phyloP scores from a whole-genome alignment of 2,329 filamentous ascomycete genomes.

The Ilyonectria destructans region DNA sequence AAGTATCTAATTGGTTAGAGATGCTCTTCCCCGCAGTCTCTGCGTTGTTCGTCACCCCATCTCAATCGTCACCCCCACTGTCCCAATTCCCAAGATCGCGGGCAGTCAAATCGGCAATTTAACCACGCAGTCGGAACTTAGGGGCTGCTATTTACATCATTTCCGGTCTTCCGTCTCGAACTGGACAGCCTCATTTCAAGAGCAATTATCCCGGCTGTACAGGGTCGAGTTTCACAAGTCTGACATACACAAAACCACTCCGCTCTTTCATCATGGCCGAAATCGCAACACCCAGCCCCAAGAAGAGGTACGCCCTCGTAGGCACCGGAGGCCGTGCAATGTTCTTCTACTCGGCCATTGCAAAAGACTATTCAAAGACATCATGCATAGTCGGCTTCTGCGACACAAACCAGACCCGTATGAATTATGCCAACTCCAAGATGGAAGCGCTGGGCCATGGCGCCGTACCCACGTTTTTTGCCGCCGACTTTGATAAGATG shows the following conservation, averaged over 20 bases:
- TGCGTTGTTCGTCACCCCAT: no score
- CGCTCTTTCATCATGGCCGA: conserved; percentile 29
- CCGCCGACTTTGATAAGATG: conserved; percentile 72
- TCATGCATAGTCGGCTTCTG: conserved; percentile 71
- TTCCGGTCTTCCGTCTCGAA: no score
- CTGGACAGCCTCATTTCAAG: no score
- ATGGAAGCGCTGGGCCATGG: conserved; percentile 64
- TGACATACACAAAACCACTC: neutral
- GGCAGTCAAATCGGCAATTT: no score
- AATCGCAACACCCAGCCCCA: conserved; percentile 22
- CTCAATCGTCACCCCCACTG: no score
- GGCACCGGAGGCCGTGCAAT: conserved; percentile 73
- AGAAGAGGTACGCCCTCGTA: conserved; percentile 69
- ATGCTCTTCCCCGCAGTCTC: no score
- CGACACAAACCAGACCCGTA: conserved; percentile 74
- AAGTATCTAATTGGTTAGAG: no score
- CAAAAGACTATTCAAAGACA: conserved; percentile 65
- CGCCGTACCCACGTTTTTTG: conserved; percentile 69
- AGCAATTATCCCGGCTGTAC: neutral
- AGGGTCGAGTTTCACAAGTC: neutral
- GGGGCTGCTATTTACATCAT: no score
- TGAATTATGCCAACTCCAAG: conserved; percentile 69
- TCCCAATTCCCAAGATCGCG: no score
- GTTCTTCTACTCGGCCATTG: conserved; percentile 75
- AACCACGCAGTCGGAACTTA: no score